These are phyloP conservation scores for Flaveria ramosissima DNA, from an alignment of 129 eudicot genomes.

Conservation along the genomic window DNA sequence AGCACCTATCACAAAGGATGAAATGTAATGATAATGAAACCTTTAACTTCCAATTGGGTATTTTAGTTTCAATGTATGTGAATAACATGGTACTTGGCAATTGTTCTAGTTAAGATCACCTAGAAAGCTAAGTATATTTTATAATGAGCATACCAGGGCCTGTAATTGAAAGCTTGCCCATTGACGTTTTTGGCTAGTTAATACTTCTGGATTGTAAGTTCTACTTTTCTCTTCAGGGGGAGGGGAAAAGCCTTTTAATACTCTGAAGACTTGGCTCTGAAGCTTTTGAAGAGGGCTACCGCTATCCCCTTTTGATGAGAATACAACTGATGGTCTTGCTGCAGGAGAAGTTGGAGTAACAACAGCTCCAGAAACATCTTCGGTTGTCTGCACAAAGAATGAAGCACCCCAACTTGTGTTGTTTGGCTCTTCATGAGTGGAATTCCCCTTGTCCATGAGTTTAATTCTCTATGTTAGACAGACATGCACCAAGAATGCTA, in stretches of 20 bases:
- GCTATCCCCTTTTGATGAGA: slow-evolving; percentile 75
- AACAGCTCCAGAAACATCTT: slow-evolving; percentile 68
- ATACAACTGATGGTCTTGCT: slow-evolving; percentile 82
- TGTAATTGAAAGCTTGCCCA: slow-evolving; percentile 95
- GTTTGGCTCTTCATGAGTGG: slow-evolving; percentile 53
- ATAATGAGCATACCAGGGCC: slow-evolving; percentile 57
- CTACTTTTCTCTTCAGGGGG: slow-evolving; percentile 62
- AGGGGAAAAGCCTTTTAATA: slow-evolving; percentile 74
- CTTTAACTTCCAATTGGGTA: not conserved
- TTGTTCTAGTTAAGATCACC: not conserved
- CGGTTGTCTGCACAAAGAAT: slow-evolving; percentile 68
- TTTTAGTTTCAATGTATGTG: slow-evolving; percentile 10
- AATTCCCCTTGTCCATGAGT: slow-evolving; percentile 51
- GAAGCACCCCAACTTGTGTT: slow-evolving; percentile 85
- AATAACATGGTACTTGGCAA: not conserved
- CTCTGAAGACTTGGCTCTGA: slow-evolving; percentile 73
- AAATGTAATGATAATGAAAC: not conserved
- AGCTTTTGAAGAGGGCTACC: slow-evolving; percentile 74
- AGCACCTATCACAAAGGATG: slow-evolving; percentile 12
- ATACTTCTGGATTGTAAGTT: slow-evolving; percentile 86
- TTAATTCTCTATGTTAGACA: slow-evolving; percentile 27
- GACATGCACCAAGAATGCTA: slow-evolving; percentile 15
- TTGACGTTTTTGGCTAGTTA: slow-evolving; percentile 98
- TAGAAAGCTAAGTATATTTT: not conserved
- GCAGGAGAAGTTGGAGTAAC: slow-evolving; percentile 75